These are phyloP conservation scores for Citrullus amarus DNA, from an alignment of 306 rosid genomes.

Conservation along the genomic window DNA sequence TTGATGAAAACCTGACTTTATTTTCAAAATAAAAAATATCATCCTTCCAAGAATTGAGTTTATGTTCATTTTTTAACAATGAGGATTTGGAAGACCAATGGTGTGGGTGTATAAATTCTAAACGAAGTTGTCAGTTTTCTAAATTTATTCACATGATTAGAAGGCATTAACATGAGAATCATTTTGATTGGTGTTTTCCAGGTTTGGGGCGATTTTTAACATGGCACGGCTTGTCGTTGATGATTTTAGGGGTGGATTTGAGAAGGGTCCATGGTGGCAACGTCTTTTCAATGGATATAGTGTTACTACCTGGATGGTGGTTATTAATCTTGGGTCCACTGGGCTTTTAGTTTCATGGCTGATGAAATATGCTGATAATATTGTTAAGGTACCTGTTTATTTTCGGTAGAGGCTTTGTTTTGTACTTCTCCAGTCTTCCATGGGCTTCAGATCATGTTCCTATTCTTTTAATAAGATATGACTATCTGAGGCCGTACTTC, in stretches of 20 bases:
- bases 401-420: not conserved
- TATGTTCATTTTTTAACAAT: not conserved
- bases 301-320: constrained; percentile 81
- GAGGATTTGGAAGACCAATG: not conserved
- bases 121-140: not conserved
- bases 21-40: not conserved
- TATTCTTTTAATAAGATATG: not conserved
- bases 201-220: constrained; percentile 90
- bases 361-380: constrained; percentile 95
- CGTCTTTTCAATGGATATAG: constrained; percentile 77
- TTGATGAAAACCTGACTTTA: not conserved
- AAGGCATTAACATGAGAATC: not conserved
- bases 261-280: constrained; percentile 93
- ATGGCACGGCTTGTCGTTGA: constrained; percentile 66
- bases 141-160: not conserved
- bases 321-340: constrained; percentile 87
- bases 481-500: not conserved
- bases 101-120: not conserved
- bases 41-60: not conserved
- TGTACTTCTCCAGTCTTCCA: not conserved
- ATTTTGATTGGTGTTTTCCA: constrained; percentile 20
- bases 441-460: not conserved
- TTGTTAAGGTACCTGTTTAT: constrained; percentile 53
- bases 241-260: constrained; percentile 87
- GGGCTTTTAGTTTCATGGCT: constrained; percentile 94